Conservation (phyloP, 2,329 filamentous ascomycete genomes). For the Penicillium polonicum region DNA sequence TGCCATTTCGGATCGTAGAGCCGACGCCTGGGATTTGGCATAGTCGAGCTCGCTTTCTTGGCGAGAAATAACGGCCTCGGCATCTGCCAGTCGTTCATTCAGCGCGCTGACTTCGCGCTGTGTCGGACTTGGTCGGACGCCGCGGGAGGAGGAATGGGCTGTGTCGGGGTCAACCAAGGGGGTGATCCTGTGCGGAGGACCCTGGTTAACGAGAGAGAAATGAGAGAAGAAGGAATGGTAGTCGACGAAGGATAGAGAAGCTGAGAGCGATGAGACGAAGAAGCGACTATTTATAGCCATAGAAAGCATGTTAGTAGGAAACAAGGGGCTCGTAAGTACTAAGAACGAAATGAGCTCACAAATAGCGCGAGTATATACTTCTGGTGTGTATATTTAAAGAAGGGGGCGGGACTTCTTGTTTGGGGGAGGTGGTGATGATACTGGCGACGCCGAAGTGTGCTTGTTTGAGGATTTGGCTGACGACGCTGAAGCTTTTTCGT, state of each 20-base stretch:
- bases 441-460: too few relatives aligned
- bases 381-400: too few relatives aligned
- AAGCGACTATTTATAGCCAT: not conserved
- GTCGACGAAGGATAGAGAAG: not conserved
- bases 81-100: not conserved
- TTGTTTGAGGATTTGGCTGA: too few relatives aligned
- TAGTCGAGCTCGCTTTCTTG: not conserved
- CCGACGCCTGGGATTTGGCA: not conserved
- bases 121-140: not conserved
- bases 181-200: not conserved
- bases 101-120: not conserved
- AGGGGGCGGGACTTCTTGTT: too few relatives aligned
- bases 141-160: not conserved
- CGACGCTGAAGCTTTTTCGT: too few relatives aligned
- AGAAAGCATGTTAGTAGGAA: not conserved
- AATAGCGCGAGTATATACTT: not conserved
- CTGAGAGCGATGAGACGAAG: not conserved
- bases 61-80: not conserved
- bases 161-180: constrained; percentile 1
- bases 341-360: not conserved
- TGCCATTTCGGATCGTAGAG: not conserved
- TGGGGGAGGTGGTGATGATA: too few relatives aligned
- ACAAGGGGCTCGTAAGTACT: not conserved
- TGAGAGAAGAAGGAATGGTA: not conserved
- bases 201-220: not conserved